Conservation (phyloP, 352 stramenopile species). For the Phytopythium mirpurense region DNA sequence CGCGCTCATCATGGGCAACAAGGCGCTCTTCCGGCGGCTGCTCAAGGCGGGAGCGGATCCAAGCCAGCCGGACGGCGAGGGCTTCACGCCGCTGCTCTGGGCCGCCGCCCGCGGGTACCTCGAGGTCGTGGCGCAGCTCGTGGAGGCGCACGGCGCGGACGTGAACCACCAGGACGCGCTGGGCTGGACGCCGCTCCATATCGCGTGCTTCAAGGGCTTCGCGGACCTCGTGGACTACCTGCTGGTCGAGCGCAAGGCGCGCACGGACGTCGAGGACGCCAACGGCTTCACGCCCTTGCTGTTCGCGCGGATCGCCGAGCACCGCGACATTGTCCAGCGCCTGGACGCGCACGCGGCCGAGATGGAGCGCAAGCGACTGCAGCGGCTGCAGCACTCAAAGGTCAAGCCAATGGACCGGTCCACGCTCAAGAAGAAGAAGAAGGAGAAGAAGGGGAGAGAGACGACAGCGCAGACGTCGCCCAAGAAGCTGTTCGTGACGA, state of each 20-base stretch:
- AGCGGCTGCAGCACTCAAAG: slow-evolving; percentile 24
- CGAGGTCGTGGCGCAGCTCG: slow-evolving; percentile 62
- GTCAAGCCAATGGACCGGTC: slow-evolving; percentile 8
- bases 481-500: slow-evolving; percentile 51
- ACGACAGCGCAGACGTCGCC: slow-evolving; percentile 15
- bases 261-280: slow-evolving; percentile 44
- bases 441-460: neutral
- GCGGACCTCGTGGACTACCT: slow-evolving; percentile 67
- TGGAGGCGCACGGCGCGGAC: slow-evolving; percentile 45
- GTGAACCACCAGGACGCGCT: slow-evolving; percentile 55
- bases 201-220: slow-evolving; percentile 71
- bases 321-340: slow-evolving; percentile 51
- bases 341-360: slow-evolving; percentile 45
- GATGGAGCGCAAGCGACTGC: slow-evolving; percentile 23
- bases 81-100: slow-evolving; percentile 62
- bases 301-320: slow-evolving; percentile 66
- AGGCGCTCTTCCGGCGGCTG: slow-evolving; percentile 53
- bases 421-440: slow-evolving; percentile 12
- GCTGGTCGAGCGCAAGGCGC: slow-evolving; percentile 40
- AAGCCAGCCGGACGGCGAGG: slow-evolving; percentile 50
- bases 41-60: slow-evolving; percentile 51
- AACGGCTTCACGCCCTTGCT: slow-evolving; percentile 66
- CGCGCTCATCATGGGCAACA: slow-evolving; percentile 82
- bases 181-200: slow-evolving; percentile 67
- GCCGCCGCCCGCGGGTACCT: slow-evolving; percentile 64